Evolutionary conservation across 108 stramenopile genomes (phyloP), one percentile per base, ranked within the genome.

Genomic region (Cyclotella baltica): DNA sequence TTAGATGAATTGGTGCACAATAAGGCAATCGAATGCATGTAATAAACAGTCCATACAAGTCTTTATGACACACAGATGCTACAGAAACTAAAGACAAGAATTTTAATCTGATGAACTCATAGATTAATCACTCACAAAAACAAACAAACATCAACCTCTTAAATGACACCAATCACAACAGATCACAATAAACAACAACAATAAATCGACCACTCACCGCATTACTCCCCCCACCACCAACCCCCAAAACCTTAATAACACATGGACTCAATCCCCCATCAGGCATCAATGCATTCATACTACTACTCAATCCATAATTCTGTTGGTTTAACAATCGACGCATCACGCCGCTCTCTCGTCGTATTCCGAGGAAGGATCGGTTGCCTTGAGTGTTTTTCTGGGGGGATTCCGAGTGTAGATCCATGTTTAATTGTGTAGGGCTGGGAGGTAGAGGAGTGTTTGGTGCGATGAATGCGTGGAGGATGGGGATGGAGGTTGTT

Each of bases 141-240:
- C 23, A 51, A 37, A 11, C 22, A 23, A 52, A 4, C 37, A 72
- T 34, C 11, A 33, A 72, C 19, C 11, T 9, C 35, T 23, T 22
- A 18, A 35, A 52, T 18, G 51, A 66, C 3, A 58, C 29, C 20
- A 71, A 34, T 27, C 63, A 2, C 35, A 43, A 81, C 78, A 52
- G n/a, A 43, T 6, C 40, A 10, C 51, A 52, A 52, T 10, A n/a
- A 13, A 52, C n/a, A n/a, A 4, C 51, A n/a, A 4, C 51, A 10
- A 52, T n/a, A 20, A 4, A 52, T 34, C 0, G 11, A 34, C n/a
- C n/a, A 61, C 59, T 58, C 76, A 83, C 84, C 33, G 86, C 87
- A 76, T 88, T 90, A 56, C 89, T 85, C n/a, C 95, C 95, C 4
- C 95, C 95, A 35, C 95, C 95, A 8, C 92, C 95, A 25, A 96